phyloP scores from a whole-genome alignment of 1,284 basidiomycete genomes.

The Trichosporon coremiiforme region DNA sequence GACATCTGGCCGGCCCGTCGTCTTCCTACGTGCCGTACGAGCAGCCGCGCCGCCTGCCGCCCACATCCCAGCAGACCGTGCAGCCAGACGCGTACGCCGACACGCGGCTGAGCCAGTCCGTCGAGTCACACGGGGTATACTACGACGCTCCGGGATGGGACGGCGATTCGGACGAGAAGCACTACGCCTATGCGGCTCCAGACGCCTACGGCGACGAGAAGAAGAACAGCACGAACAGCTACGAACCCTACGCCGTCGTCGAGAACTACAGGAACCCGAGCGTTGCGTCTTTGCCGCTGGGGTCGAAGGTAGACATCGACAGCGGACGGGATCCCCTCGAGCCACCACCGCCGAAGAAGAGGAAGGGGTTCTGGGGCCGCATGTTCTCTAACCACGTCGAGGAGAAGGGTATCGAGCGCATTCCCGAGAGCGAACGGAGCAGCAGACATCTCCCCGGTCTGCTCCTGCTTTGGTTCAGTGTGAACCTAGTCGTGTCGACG shows the following conservation, averaged over 20 bases:
- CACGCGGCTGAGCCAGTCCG: neutral
- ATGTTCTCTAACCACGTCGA: constrained; percentile 41
- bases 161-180: neutral
- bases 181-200: neutral
- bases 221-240: neutral
- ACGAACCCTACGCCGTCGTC: neutral
- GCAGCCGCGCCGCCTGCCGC: neutral
- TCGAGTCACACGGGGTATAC: neutral
- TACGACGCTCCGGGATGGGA: neutral
- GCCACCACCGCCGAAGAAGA: neutral
- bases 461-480: constrained; percentile 43
- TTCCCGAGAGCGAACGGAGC: constrained; percentile 40
- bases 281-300: neutral
- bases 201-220: neutral
- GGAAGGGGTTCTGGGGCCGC: constrained; percentile 6
- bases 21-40: neutral
- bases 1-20: neutral
- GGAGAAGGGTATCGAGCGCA: constrained; percentile 43
- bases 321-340: neutral
- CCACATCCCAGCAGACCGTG: neutral
- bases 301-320: neutral
- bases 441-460: constrained; percentile 36
- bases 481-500: constrained; percentile 59
- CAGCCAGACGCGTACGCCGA: neutral
- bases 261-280: neutral